Base-by-base conservation (phyloP, 2,329 filamentous ascomycete genomes). In the Hypomyces perniciosus region DNA sequence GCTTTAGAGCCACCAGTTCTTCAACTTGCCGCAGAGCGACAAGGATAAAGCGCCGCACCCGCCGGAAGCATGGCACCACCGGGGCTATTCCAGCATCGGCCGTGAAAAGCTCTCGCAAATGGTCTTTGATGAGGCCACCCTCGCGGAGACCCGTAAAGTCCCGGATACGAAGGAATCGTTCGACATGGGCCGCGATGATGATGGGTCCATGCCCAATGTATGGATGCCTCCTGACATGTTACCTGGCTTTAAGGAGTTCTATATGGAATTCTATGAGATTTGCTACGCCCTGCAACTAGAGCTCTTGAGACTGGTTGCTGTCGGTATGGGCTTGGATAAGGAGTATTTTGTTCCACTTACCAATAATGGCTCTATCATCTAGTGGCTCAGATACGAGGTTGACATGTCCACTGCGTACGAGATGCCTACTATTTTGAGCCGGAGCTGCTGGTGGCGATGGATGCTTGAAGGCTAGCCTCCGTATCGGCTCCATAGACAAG, bases 241-340 rank as follows among this genome's bases (percentile, higher is more conserved):
- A 48, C 53, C 57, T 27, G 53, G 57, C 6, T 54, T 61, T 41
- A 54, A 53, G 5, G 51, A 51, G n/a, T 61, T 60, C 47, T 58
- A 59, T 26, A 37, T 81, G 45, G 66, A 69, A 1, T 95, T 95
- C 67, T 85, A 85, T 57, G 75, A 77, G 26, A 75, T 75, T 47
- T 91, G 87, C 68, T 88, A 89, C 65, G 64, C 71, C 10, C 68
- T 93, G 51, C 86, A 95, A 67, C 72, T 79, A 41, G 73, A 88
- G 56, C 77, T 91, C 30, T 89, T 92, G 84, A 76, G 84, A 3
- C 86, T 86, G 27, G 86, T 91, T 53, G 87, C 86, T 1, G 68
- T 90, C 8, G 87, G 85, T 0, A 80, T 92, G 79, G 83, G 78
- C 1, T 71, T 90, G 5, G 76, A 82, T 0, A 76, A 82, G 58